Evolutionary conservation across 78 protist genomes (phyloP), one percentile per base, ranked within the genome.

Genomic region (Guillardia theta): DNA sequence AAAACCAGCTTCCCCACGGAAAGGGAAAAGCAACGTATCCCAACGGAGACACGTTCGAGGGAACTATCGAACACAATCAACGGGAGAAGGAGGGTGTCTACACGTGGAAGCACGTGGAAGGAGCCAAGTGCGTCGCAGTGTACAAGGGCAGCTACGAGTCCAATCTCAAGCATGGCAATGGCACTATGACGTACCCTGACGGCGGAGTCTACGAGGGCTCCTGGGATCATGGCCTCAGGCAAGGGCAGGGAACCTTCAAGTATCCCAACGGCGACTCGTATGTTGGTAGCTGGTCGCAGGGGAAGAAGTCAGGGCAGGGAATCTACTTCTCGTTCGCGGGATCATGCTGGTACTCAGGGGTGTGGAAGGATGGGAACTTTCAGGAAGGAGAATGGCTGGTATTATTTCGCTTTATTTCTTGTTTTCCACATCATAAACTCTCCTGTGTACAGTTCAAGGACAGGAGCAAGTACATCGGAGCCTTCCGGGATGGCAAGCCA

Each of bases 231-330:
- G 94, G 88, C 27, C 2, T 30, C 47, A 22, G 94, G 4, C 62
- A 93, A 6, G 94, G 94, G 43, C 88, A 70, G 46, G 94, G 94
- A 6, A 58, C 24, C 2, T 93, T 53, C 88, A 93, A 83, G 47
- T 93, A 93, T 36, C 88, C 94, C n/a, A 93, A 93, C 80, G 88
- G 88, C 4, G 94, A 93, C 47, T 53, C 54, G 47, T 93, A 54
- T 47, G n/a, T 27, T 6, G 94, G 94, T 0, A 24, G 45, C 78
- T 93, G 78, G 83, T 4, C 30, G 19, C 37, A 64, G 45, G 88
- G 88, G 53, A 64, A 54, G 50, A 93, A 70, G 80, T 22, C 30
- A 8, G 94, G 88, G 88, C 18, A 18, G 18, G 94, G 94, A 36
- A 76, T 41, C 36, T 64, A 76, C 24, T 41, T n/a, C 48, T 76